phyloP scores from a whole-genome alignment of 164 flowering plant species.

The Tinospora cordifolia region DNA sequence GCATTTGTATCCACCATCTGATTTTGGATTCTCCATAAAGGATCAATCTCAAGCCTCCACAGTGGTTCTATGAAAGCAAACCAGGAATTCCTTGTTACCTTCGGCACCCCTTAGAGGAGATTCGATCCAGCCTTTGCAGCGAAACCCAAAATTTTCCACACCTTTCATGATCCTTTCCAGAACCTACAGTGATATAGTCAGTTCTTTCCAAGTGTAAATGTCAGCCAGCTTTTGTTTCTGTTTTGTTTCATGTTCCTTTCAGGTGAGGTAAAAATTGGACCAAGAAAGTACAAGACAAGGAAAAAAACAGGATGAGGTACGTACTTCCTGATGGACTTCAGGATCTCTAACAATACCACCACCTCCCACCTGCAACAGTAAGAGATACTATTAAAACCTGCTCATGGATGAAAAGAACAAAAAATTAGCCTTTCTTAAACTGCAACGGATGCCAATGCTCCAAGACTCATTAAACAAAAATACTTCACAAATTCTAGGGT shows the following conservation, averaged over 20 bases:
- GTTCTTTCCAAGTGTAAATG: neutral
- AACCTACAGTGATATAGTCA: constrained; percentile 38
- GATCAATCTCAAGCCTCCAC: neutral
- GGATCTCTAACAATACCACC: constrained; percentile 97
- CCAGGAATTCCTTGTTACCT: constrained; percentile 85
- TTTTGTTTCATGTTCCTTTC: too few relatives aligned
- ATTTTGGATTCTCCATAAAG: too few relatives aligned
- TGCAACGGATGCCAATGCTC: too few relatives aligned
- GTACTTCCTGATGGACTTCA: constrained; percentile 81
- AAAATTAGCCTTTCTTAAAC: too few relatives aligned
- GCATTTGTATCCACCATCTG: too few relatives aligned
- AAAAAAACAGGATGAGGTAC: constrained; percentile 2
- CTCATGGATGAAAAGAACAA: neutral
- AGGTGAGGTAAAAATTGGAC: neutral
- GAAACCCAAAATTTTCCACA: constrained; percentile 68
- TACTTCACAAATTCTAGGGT: too few relatives aligned
- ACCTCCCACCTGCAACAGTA: constrained; percentile 61
- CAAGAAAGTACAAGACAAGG: neutral
- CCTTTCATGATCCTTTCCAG: constrained; percentile 75
- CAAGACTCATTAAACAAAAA: too few relatives aligned
- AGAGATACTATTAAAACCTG: neutral
- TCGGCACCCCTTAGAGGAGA: constrained; percentile 95
- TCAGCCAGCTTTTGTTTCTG: neutral
- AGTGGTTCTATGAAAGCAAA: constrained; percentile 46
- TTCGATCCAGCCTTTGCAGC: constrained; percentile 75